A percentile compares a stretch with the other conserved stretches of the same genome.
phyloP scores from a whole-genome alignment of 345 rosid genomes.

The Camelina hispida region DNA sequence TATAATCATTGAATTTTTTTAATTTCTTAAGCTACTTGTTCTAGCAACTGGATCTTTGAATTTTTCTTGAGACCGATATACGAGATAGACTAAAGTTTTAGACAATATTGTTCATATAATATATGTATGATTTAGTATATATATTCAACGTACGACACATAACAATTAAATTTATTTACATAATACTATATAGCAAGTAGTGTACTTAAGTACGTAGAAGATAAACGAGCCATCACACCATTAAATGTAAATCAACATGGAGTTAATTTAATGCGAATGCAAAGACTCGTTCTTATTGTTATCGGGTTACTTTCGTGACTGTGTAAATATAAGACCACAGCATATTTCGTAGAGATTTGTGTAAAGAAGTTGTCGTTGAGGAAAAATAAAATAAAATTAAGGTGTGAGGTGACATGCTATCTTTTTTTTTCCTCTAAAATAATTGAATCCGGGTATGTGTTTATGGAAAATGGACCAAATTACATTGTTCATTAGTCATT shows the following conservation, averaged over 20 bases:
- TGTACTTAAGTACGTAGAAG: conserved; percentile 18
- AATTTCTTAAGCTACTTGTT: neutral
- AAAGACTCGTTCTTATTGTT: conserved; percentile 30
- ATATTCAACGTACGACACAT: neutral
- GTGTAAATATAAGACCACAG: conserved; percentile 1
- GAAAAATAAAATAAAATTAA: neutral
- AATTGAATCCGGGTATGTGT: neutral
- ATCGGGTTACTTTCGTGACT: neutral
- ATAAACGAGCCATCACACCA: conserved; percentile 27
- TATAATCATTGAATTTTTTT: too few species aligned
- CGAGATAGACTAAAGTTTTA: neutral
- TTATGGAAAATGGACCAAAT: neutral
- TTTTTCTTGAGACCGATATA: neutral
- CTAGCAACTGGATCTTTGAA: neutral
- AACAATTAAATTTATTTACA: conserved; percentile 10
- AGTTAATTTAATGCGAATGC: conserved; percentile 14
- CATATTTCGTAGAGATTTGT: conserved; percentile 24
- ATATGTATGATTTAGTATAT: conserved; percentile 6
- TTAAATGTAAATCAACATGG: conserved; percentile 37
- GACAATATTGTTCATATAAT: conserved; percentile 7
- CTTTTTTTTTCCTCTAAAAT: neutral
- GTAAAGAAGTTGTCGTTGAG: conserved; percentile 31
- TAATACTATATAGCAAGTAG: conserved; percentile 22
- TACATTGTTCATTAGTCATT: neutral
- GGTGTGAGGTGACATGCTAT: neutral